Evolutionary conservation across 1,139 yeast genomes (phyloP).

Genomic region (Groenewaldozyma auringiensis): DNA sequence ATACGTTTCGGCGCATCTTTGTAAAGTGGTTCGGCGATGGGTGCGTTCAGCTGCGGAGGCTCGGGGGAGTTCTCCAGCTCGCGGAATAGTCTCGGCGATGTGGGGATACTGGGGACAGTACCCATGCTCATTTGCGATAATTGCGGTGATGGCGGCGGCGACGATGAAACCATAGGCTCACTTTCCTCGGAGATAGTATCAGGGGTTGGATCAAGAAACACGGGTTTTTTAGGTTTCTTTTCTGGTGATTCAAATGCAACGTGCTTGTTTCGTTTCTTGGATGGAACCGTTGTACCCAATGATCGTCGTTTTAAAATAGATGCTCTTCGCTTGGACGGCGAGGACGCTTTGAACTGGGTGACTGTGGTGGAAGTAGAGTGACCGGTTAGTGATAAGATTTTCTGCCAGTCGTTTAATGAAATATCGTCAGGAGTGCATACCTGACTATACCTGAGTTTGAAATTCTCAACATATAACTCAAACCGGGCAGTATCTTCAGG

Average conservation of each 20-base stretch:
- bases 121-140: too few relatives aligned
- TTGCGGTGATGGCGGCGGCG: too few relatives aligned
- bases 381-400: not conserved
- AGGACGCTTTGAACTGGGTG: not conserved
- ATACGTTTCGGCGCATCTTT: not conserved
- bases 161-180: not conserved
- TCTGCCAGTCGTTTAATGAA: not conserved
- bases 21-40: not conserved
- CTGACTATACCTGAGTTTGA: not conserved
- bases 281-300: not conserved
- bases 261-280: not conserved
- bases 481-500: not conserved
- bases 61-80: not conserved
- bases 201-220: not conserved
- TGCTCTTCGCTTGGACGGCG: not conserved
- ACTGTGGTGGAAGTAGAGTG: not conserved
- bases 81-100: not conserved
- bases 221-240: not conserved
- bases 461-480: constrained; percentile 1
- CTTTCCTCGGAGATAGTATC: not conserved
- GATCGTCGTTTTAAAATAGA: not conserved
- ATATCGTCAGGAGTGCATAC: not conserved
- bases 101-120: not conserved
- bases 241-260: constrained; percentile 1
- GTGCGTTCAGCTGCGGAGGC: too few relatives aligned